Base-by-base conservation (phyloP, 1,284 basidiomycete species). In the Sporisorium reilianum region DNA sequence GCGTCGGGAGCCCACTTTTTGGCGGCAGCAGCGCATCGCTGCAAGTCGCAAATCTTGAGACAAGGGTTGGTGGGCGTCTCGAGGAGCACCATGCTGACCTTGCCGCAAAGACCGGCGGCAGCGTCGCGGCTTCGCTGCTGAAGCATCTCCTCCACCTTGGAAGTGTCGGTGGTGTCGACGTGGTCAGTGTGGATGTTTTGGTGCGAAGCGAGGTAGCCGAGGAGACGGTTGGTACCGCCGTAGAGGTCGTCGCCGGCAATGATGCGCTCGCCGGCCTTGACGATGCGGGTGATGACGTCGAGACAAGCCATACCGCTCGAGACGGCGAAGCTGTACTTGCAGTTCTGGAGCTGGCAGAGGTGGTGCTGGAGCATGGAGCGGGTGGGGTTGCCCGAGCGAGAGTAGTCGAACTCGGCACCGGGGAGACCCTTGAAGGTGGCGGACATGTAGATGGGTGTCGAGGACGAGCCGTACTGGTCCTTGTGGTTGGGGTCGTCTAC, bases 21-120 rank as follows among this genome's bases (percentile, higher is more conserved):
- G 32, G 75, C 82, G 30, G 80, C 73, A 28, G 72, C 64, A 26
- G 75, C 75, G 50, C 80, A 84, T 5, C 75, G 66, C 58, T 91
- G 91, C 61, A 99, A 88, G 86, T 99, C 97, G 45, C 91, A 93
- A 70, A 99, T 93, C 87, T 98, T 97, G 76, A 99, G 89, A 36
- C 99, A 88, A 20, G 97, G 97, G 86, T 99, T 99, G 36, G 97
- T 99, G 10, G 97, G 97, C 20, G 92, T 94, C 87, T 99, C 97
- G 58, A 99, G 90, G 41, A 99, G 89, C 10, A 83, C 69, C 74
- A 83, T 80, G 60, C 70, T 74, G 51, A 83, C 74, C 45, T 71
- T 77, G 30, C 74, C 74, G 42, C 67, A 71, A 2, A 56, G 42
- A 10, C 80, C 78, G 4, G 65, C 68, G 26, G 69, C 74, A 23